phyloP scores from a whole-genome alignment of 179 eudicot species.

The Nepenthes alata region DNA sequence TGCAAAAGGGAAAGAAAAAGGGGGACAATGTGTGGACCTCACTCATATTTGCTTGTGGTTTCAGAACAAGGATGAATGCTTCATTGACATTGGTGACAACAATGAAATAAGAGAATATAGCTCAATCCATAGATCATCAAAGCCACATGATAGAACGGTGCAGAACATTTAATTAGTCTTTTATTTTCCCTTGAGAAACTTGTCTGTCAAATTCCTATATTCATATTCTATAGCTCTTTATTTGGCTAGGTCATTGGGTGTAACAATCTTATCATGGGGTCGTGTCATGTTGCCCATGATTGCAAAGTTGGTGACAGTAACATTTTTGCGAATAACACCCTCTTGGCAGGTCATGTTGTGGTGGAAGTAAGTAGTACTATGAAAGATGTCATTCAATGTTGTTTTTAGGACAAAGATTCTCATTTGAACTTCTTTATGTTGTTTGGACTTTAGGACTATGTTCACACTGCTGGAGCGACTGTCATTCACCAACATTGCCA shows the following conservation, averaged over 20 bases:
- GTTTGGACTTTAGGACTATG: constrained; percentile 43
- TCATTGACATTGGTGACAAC: constrained; percentile 74
- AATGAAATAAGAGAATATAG: constrained; percentile 85
- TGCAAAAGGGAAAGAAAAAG: neutral
- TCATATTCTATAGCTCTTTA: neutral
- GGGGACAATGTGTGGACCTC: neutral
- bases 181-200: neutral
- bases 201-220: neutral
- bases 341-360: constrained; percentile 81
- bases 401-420: neutral
- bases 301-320: constrained; percentile 82
- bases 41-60: constrained; percentile 8
- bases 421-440: neutral
- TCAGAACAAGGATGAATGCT: constrained; percentile 76
- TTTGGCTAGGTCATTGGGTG: constrained; percentile 62
- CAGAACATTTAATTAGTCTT: constrained; percentile 9
- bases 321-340: constrained; percentile 79
- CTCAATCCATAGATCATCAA: constrained; percentile 89
- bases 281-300: constrained; percentile 93
- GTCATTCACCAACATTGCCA: constrained; percentile 82
- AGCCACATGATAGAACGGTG: constrained; percentile 63
- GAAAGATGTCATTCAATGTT: no score
- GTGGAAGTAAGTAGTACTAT: constrained; percentile 45
- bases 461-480: constrained; percentile 79
- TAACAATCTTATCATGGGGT: constrained; percentile 87